Evolutionary conservation across 2,329 filamentous ascomycete genomes (phyloP), one percentile per base, ranked within the genome.

Genomic region (Chaetomium strumarium): DNA sequence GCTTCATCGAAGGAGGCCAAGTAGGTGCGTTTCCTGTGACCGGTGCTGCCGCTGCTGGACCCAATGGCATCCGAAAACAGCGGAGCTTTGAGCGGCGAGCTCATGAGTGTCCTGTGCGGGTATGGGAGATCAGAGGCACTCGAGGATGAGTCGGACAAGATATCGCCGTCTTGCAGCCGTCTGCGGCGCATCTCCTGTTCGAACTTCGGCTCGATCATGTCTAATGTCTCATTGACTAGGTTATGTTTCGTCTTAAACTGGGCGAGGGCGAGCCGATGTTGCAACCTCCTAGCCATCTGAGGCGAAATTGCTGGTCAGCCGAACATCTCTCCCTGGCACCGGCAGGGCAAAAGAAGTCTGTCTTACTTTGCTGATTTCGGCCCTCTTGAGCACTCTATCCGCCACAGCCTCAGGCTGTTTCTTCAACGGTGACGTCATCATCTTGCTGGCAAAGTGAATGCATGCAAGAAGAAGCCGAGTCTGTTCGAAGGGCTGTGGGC

Each of bases 191-290:
- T 77, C 71, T 92, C 82, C 66, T 90, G 81, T 66, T 92, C 86
- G 58, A 92, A 75, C 67, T 85, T 87, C 47, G 90, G 89, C 71
- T 95, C 90, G 72, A 96, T 89, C 56, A 78, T 84, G 67, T 90
- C 88, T 65, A 95, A 81, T 58, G 86, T 88, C 67, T 95, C 80
- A 70, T 93, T 88, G 71, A 96, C 87, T 85, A 90, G 95, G 68
- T 91, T 91, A 74, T 95, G 87, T 72, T 95, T 90, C 61, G 93
- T 90, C 75, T 97, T 97, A 80, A 96, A 93, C 71, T 95, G 93
- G 67, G 93, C 93, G 59, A 97, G 83, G 54, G 93, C 92, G 55
- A 99, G 83, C 58, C 92, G 89, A 75, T 95, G 90, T 73, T 97
- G 90, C 51, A 99, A 78, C 65, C 87, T 88, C 68, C 92, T 81